Base-by-base conservation (phyloP, 1,139 yeast genomes). In the Diutina sp. region DNA sequence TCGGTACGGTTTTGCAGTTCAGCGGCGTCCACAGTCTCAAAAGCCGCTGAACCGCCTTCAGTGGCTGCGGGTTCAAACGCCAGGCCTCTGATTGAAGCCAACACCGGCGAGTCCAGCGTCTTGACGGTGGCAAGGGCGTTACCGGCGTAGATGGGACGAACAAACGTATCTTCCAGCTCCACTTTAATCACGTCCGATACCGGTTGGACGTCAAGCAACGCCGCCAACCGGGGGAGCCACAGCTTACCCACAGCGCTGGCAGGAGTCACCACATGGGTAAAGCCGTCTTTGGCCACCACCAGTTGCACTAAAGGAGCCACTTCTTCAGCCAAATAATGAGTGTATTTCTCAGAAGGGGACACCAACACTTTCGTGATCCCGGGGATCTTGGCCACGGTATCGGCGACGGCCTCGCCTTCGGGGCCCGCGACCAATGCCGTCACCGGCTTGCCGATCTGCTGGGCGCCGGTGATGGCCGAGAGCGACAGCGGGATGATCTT, bases 61-160 rank as follows among this genome's bases (percentile, higher is more conserved):
- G 85, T 68, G 7, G 77, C 41, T 12, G 79, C 79, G 16, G 90
- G 82, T 12, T 83, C 78, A 65, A 93, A 93, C 0, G 98, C 90
- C 28, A 97, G 87, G 2, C 91, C 79, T 73, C 99, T 83, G 14
- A 89, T 83, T 14, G 96, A 86, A 28, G 87, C 74, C 60, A 93
- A 72, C 57, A 88, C 78, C 61, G 82, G 73, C 9, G 77, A 68
- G 65, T 91, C 97, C 38, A 70, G 75, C 46, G 90, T 76, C 69
- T 85, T 82, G 58, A 93, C 90, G 6, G 97, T 90, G 48, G 90
- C 83, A 61, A 90, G 75, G 2, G 95, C 96, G 69, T 93, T 93
- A 55, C 99, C 99, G 44, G 99, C 99, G 67, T 90, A 93, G 55
- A 93, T 90, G 55, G 98, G 98, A 68, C 98, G 85, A 46, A 85